phyloP scores from a whole-genome alignment of 768 basidiomycete species.

The Phanerodontia chrysosporium region DNA sequence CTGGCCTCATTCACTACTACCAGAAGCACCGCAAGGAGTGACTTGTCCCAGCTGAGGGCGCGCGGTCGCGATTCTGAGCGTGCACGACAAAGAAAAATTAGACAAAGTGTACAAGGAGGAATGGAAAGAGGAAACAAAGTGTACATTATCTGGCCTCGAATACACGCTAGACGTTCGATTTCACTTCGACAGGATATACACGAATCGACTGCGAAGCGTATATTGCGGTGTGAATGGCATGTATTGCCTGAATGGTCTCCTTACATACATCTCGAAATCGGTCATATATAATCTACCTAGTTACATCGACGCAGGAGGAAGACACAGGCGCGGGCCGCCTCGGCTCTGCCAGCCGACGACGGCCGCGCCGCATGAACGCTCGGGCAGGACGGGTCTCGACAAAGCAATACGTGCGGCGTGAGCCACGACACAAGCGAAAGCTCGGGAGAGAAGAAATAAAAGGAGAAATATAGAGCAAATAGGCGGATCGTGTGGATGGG shows the following conservation, averaged over 20 bases:
- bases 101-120: background rate
- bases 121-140: background rate
- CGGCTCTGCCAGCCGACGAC: no score
- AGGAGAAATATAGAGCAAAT: background rate
- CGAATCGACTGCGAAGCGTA: no score
- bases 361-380: no score
- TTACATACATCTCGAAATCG: no score
- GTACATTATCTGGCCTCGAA: background rate
- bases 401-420: no score
- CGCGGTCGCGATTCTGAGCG: background rate
- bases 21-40: constrained; percentile 82
- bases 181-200: no score
- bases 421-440: background rate
- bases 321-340: no score
- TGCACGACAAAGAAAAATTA: background rate
- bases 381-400: no score
- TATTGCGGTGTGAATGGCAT: no score
- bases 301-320: no score
- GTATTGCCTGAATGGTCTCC: no score
- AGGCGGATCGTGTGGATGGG: background rate
- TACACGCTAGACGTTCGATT: background rate
- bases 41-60: constrained; percentile 6
- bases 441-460: background rate
- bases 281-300: no score
- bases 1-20: constrained; percentile 95